Base-by-base conservation (phyloP, 2,329 filamentous ascomycete species). In the Arthrocladium fulminans region DNA sequence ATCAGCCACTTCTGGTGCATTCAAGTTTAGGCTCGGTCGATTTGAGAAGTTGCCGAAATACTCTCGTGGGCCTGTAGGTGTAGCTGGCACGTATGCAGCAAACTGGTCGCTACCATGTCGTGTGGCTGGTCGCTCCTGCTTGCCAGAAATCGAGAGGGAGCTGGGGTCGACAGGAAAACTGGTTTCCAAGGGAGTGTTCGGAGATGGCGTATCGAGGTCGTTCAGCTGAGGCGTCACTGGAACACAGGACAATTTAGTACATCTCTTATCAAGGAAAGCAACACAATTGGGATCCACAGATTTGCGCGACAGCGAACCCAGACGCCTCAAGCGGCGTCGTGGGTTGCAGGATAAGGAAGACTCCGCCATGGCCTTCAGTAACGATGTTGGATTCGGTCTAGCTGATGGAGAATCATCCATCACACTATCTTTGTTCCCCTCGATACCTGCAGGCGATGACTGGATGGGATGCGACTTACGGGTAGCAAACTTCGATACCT, bases 101-200 rank as follows among this genome's bases (percentile, higher is more conserved):
- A 35, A 63, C 51, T 65, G 69, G 53, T 59, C 61, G 40, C 27
- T 48, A 43, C 70, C 69, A 3, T 65, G 60, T 37, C 67, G 65
- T 24, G 58, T 62, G 2, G 59, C 52, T 13, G 65, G 65, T 46
- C 65, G 66, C 29, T 73, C 71, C 51, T 65, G 68, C 15, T 73
- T 71, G 49, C 79, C 83, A 2, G 87, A 92, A 51, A 95, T 90
- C 1, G 88, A 89, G 15, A 95, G 71, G 32, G 80, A 80, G 65
- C 86, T 94, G 1, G 88, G 83, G 62, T 96, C 89, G 5, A 84
- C 82, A 22, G 86, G 84, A 22, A 82, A 74, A 59, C 86, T 76
- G 47, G 74, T 76, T 51, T 92, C 88, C 42, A 80, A 79, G 0
- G 90, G 90, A 0, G 90, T 96, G 50, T 79, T 84, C 15, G 88